Conservation (phyloP, 495 filamentous ascomycete species). For the Tirmania nivea region DNA sequence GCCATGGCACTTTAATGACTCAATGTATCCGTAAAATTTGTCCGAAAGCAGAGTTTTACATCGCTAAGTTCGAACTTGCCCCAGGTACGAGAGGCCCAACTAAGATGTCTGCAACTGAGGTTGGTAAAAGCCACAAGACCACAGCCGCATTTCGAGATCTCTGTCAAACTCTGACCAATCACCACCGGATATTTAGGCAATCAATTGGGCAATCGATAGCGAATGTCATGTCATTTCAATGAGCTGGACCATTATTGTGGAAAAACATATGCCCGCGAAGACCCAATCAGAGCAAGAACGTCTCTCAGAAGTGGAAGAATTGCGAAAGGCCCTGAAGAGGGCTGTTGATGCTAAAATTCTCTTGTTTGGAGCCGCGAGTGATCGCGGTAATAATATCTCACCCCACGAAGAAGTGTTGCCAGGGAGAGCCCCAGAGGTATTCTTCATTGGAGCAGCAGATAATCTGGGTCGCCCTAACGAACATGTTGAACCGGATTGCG, state of each 20-base stretch:
- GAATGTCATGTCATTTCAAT: slow-evolving; percentile 20
- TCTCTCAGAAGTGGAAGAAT: slow-evolving; percentile 1
- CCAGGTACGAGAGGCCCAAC: no score
- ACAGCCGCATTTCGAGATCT: no score
- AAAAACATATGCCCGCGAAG: no score
- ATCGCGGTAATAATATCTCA: slow-evolving; percentile 6
- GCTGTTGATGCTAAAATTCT: slow-evolving; percentile 9
- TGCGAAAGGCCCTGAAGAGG: slow-evolving; percentile 2
- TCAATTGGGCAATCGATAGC: slow-evolving; percentile 12
- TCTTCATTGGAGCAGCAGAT: slow-evolving; percentile 2
- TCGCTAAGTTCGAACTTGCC: slow-evolving; percentile 19
- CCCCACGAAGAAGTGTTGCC: background rate
- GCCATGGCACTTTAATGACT: slow-evolving; percentile 27
- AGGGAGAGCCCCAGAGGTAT: background rate
- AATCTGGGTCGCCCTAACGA: background rate
- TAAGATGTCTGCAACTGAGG: background rate
- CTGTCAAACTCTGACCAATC: no score
- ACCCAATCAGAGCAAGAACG: slow-evolving; percentile 2
- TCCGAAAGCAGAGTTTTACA: slow-evolving; percentile 21
- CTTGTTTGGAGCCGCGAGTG: slow-evolving; percentile 18
- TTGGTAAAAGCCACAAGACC: no score
- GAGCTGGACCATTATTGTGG: no score
- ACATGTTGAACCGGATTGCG: background rate
- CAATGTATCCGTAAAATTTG: slow-evolving; percentile 20
- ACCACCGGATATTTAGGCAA: slow-evolving; percentile 11